Evolutionary conservation across 1,139 yeast species (phyloP), one percentile per base, ranked within the genome.

Genomic region (Wickerhamomyces sp.): DNA sequence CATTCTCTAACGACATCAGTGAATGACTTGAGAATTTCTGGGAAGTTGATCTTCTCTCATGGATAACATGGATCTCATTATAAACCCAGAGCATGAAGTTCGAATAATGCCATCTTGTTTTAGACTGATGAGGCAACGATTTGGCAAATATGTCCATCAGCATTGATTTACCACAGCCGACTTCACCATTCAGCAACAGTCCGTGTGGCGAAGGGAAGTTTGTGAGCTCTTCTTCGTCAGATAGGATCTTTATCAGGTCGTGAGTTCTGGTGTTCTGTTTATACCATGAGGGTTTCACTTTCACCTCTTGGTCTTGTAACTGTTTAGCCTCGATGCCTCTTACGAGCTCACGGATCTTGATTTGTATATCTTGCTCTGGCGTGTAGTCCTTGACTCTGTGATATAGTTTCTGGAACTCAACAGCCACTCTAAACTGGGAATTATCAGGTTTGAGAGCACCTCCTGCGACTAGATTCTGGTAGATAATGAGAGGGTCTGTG

Each of bases 131-230:
- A 0, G 89, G 90, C 28, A 82, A 61, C 2, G 82, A 70, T 33
- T 69, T 67, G 1, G 88, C 88, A 63, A 82, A 81, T 18, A 82
- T 72, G 50, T 81, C 89, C 78, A 81, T 76, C 36, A 82, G 58
- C 82, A 82, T 76, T 2, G 87, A 78, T 52, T 82, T 82, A 3
- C 90, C 90, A 53, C 85, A 78, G 0, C 89, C 89, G 3, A 82
- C 89, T 46, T 79, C 88, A 3, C 90, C 90, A 54, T 81, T 80
- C 7, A 82, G 60, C 36, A 82, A 54, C 5, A 82, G 59, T 0
- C 90, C 89, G 43, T 74, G 81, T 0, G 89, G 89, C 0, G 83
- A 67, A 2, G 72, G 64, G 45, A 78, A 68, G 41, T 73, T 69
- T n/a, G 60, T 54, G 33, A 81, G 56, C 47, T 79, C 85, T 43